Evolutionary conservation across 345 rosid species (phyloP), one percentile per base, ranked within the genome.

Genomic region (Crucihimalaya himalaica): DNA sequence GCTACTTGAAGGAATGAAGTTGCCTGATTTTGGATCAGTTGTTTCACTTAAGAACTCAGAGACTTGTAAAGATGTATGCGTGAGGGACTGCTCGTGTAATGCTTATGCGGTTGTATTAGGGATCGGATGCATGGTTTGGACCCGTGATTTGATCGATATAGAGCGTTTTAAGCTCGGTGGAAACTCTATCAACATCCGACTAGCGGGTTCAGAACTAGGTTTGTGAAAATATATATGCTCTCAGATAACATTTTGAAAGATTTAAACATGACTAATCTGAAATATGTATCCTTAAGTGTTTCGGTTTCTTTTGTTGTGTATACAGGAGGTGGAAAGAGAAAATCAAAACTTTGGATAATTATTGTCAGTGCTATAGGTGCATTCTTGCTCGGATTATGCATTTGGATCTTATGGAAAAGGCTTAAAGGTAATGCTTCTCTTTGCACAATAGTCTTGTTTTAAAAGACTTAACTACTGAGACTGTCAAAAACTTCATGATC

Each of bases 91-190:
- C 70, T 62, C 78, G 13, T 90, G 97, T 79, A 87, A 71, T 19
- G 92, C 92, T 34, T 85, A 81, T 68, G 81, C 90, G 13, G 0
- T 2, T 35, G 20, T 50, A 35, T 0, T 0, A 42, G 74, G 61
- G 16, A 46, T 76, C 6, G 83, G 68, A 9, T 92, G 96, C 75
- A 84, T 77, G 85, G 82, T 86, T 75, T 92, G 96, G 93, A 55
- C 37, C 4, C 19, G 21, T n/a, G 78, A 74, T 12, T 78, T 87
- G 60, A 46, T 78, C 20, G 88, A 87, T 64, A 29, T 74, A 6
- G 77, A 78, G 55, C 71, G 21, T 9, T 74, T 84, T n/a, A 7
- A 59, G 4, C 23, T 1, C 0, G 79, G 70, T 50, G 2, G 82
- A 79, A 2, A 71, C 34, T 59, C 78, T 78, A 19, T 92, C 7